Conservation (phyloP, 345 rosid genomes). For the Eucalyptus curtisii region DNA sequence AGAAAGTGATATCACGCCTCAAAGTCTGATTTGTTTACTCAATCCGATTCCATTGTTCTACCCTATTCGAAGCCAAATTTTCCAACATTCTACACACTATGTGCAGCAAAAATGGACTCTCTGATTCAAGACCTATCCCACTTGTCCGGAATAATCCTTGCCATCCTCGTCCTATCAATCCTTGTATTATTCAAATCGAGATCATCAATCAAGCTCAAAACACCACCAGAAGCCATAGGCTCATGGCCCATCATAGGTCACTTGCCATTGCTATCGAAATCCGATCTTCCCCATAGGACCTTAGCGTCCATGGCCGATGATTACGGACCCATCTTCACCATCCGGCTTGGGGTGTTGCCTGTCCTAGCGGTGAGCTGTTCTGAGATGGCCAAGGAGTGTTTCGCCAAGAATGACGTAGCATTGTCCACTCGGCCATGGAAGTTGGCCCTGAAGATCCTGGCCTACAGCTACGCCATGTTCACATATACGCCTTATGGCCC, state of each 20-base stretch:
- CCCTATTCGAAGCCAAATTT: too few relatives aligned
- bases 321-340: constrained; percentile 23
- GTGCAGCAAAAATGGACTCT: not conserved
- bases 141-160: not conserved
- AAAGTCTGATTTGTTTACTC: too few relatives aligned
- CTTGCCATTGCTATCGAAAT: not conserved
- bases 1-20: too few relatives aligned
- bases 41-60: too few relatives aligned
- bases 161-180: not conserved
- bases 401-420: constrained; percentile 4
- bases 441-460: constrained; percentile 1
- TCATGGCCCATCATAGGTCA: constrained; percentile 28
- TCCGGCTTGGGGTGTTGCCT: constrained; percentile 12
- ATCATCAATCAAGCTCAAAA: not conserved
- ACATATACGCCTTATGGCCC: not conserved
- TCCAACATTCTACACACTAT: not conserved
- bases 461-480: constrained; percentile 6
- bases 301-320: constrained; percentile 20
- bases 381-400: constrained; percentile 11
- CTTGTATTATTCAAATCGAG: not conserved
- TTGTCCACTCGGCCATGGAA: constrained; percentile 9
- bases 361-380: constrained; percentile 5
- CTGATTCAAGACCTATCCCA: not conserved
- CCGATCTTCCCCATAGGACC: constrained; percentile 8
- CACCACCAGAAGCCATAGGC: not conserved